A percentile compares a stretch with the other conserved stretches of the same genome.
Conservation (phyloP, 2,329 filamentous ascomycete genomes). For the Chrysoporthe puriensis region DNA sequence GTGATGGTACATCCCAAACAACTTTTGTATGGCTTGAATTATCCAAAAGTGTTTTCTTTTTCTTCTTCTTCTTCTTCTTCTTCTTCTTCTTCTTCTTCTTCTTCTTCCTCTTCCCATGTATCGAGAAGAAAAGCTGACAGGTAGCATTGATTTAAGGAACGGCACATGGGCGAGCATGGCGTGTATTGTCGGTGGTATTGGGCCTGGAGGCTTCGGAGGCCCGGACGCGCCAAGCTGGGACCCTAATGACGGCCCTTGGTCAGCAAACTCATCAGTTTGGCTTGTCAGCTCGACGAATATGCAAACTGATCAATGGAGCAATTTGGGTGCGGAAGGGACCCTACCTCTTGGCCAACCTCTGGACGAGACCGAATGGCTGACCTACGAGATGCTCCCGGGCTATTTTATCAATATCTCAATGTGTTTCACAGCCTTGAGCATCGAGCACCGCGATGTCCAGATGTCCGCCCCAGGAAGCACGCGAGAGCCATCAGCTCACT, state of each 20-base stretch:
- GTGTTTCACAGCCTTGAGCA: conserved; percentile 8
- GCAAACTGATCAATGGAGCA: background rate
- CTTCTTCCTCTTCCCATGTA: background rate
- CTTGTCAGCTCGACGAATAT: conserved; percentile 5
- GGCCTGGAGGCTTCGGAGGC: conserved; percentile 1
- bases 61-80: too few species aligned
- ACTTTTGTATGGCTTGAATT: background rate
- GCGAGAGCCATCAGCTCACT: background rate
- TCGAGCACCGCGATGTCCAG: conserved; percentile 3
- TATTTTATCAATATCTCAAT: conserved; percentile 8
- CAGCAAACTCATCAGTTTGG: conserved; percentile 15
- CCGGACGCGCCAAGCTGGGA: background rate
- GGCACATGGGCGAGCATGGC: background rate
- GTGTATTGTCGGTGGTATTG: conserved; percentile 1
- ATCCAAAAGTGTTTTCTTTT: background rate
- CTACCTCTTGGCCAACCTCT: background rate
- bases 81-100: too few species aligned
- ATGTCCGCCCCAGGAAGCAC: conserved; percentile 1
- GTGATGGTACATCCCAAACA: background rate
- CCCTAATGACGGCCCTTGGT: conserved; percentile 5
- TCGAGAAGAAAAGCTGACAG: background rate
- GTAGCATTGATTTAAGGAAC: background rate
- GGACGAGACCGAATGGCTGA: conserved; percentile 1
- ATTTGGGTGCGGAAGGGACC: background rate
- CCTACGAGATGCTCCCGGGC: conserved; percentile 9